Conservation (phyloP, 495 filamentous ascomycete species). For the Aspergillus sclerotioniger region DNA sequence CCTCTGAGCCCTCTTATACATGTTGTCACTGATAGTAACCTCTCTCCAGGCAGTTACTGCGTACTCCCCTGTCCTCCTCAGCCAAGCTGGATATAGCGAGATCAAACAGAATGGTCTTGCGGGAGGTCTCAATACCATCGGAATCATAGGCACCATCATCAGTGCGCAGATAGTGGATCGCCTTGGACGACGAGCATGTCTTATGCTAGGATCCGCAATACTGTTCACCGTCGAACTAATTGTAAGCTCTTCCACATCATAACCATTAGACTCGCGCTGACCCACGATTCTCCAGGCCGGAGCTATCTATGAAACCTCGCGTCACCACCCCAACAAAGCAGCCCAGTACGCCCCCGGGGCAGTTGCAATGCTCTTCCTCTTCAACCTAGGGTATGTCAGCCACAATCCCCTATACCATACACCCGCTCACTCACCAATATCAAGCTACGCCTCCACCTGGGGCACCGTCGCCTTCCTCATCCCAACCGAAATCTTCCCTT, state of each 20-base stretch:
- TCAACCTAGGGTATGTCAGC: slow-evolving; percentile 42
- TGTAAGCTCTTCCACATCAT: slow-evolving; percentile 17
- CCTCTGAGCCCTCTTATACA: slow-evolving; percentile 20
- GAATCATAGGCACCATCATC: slow-evolving; percentile 54
- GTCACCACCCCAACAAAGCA: slow-evolving; percentile 28
- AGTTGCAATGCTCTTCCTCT: slow-evolving; percentile 52
- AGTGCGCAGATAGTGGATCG: slow-evolving; percentile 54
- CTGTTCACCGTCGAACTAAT: slow-evolving; percentile 35
- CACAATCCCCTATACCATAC: neutral
- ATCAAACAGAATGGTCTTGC: slow-evolving; percentile 49
- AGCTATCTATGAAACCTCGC: slow-evolving; percentile 39
- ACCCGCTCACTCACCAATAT: neutral
- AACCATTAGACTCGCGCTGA: neutral
- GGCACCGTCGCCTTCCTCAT: slow-evolving; percentile 54
- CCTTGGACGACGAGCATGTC: slow-evolving; percentile 44
- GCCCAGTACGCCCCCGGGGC: slow-evolving; percentile 44
- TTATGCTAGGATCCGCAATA: slow-evolving; percentile 38
- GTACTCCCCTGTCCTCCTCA: slow-evolving; percentile 40
- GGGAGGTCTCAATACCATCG: slow-evolving; percentile 53
- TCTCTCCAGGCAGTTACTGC: slow-evolving; percentile 35
- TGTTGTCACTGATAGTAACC: slow-evolving; percentile 10
- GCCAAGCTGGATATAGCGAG: slow-evolving; percentile 43
- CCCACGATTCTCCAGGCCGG: slow-evolving; percentile 27
- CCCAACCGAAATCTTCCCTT: slow-evolving; percentile 54
- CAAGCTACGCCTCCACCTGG: slow-evolving; percentile 52